Base-by-base conservation (phyloP, 2,329 filamentous ascomycete genomes). In the Westerdykella aurantiaca region DNA sequence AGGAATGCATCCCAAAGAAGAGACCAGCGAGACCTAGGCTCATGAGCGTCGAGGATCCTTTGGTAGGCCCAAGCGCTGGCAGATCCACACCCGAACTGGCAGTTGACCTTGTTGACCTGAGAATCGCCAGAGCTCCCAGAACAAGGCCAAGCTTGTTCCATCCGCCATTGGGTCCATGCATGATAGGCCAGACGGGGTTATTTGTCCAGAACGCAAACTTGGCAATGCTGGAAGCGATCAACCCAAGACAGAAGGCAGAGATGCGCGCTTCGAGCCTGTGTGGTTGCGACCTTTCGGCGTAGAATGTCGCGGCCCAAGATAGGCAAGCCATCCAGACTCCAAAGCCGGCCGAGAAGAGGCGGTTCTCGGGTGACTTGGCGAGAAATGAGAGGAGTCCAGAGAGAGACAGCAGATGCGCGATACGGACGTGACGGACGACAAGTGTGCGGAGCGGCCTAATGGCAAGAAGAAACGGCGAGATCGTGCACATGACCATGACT, bases 121-220 rank as follows among this genome's bases (percentile, higher is more conserved):
- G 67, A 14, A 85, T 80, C 17, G 93, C 85, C 7, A 94, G 61
- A 18, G 94, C 59, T 35, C 85, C 93, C 11, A 98, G 68, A 12
- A 79, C 67, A 38, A 97, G 73, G 22, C 90, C 93, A 16, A 83
- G 79, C 50, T 85, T 88, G 68, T 98, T 98, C 82, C 86, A 90
- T 3, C 93, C 93, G 31, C 93, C 93, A 64, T 95, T 98, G 7
- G 77, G 79, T 23, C 82, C 81, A 65, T 96, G 86, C 80, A 97
- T 86, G 49, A 93, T 86, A 0, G 93, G 90, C 93, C 93, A 98
- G 48, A 97, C 81, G 0, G 93, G 93, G 64, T 98, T 98, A 69
- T 95, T 97, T 16, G 91, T 96, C 63, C 83, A 80, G 76, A 85
- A 95, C 0, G 90, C 88, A 63, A 95, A 97, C 66, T 98, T 98